A percentile compares a stretch with the other conserved stretches of the same genome.
phyloP scores from a whole-genome alignment of 257 asterid species.

The Pogostemon cablin region DNA sequence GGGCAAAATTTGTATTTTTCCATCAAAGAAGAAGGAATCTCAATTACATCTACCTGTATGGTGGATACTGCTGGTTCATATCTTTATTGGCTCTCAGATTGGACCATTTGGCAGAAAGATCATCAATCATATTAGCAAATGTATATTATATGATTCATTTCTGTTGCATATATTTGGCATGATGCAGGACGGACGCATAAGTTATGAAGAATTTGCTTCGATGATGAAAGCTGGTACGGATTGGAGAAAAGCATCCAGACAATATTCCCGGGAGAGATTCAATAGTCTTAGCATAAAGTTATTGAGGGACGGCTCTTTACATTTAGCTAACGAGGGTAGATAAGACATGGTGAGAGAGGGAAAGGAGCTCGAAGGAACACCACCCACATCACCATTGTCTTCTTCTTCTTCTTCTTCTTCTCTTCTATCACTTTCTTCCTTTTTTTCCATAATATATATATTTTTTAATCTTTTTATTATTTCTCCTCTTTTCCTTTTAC shows the following conservation, averaged over 20 bases:
- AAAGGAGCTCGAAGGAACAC: slow-evolving; percentile 12
- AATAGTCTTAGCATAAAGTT: slow-evolving; percentile 75
- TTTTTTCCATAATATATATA: not conserved
- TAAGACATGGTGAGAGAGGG: slow-evolving; percentile 14
- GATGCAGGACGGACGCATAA: slow-evolving; percentile 72
- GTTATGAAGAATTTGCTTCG: slow-evolving; percentile 74
- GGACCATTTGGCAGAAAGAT: no score
- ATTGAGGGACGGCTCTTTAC: slow-evolving; percentile 65
- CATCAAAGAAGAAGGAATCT: no score
- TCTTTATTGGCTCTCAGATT: not conserved
- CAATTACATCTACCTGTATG: no score
- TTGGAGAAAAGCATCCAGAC: slow-evolving; percentile 86
- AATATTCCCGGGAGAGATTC: slow-evolving; percentile 69
- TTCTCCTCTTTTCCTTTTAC: not conserved
- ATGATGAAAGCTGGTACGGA: slow-evolving; percentile 93
- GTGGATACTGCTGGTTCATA: no score
- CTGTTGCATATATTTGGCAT: slow-evolving; percentile 5
- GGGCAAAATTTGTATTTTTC: not conserved
- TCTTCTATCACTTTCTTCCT: not conserved
- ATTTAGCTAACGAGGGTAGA: slow-evolving; percentile 49
- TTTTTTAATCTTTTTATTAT: not conserved
- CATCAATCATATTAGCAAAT: not conserved
- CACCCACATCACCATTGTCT: not conserved
- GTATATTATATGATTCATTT: not conserved
- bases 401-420: not conserved